These are phyloP conservation scores for Pseudonectria buxi DNA, from an alignment of 2,329 filamentous ascomycete genomes.

Conservation along the genomic window DNA sequence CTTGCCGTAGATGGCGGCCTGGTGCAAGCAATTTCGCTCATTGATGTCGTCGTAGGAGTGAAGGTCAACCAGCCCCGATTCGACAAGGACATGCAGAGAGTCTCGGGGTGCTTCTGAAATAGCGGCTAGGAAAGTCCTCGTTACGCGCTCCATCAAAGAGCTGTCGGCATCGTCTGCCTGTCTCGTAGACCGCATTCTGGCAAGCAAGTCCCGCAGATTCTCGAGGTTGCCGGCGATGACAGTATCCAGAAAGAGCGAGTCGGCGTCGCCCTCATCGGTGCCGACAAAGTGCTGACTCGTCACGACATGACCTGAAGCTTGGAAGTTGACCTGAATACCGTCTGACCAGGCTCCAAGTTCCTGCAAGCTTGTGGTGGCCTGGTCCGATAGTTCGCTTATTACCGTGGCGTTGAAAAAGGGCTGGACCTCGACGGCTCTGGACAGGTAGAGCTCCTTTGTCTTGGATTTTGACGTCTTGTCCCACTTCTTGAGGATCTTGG, in stretches of 20 bases:
- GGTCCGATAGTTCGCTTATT: slow-evolving; percentile 92
- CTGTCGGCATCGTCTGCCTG: slow-evolving; percentile 51
- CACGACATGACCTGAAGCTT: slow-evolving; percentile 56
- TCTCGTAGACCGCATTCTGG: slow-evolving; percentile 54
- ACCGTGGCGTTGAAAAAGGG: slow-evolving; percentile 97
- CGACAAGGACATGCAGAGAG: slow-evolving; percentile 68
- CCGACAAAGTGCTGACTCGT: slow-evolving; percentile 60
- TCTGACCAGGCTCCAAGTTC: slow-evolving; percentile 96
- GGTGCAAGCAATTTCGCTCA: slow-evolving; percentile 90
- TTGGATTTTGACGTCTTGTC: slow-evolving; percentile 99
- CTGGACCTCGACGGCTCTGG: slow-evolving; percentile 91
- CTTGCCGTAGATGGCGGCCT: slow-evolving; percentile 92
- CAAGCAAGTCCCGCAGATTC: slow-evolving; percentile 73
- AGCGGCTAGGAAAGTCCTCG: slow-evolving; percentile 81
- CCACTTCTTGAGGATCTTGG: slow-evolving; percentile 99
- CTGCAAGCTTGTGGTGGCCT: slow-evolving; percentile 91
- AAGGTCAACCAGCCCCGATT: slow-evolving; percentile 79
- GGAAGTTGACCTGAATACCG: slow-evolving; percentile 85
- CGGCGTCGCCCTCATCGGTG: slow-evolving; percentile 83
- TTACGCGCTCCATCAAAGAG: slow-evolving; percentile 66
- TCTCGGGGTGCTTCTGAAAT: slow-evolving; percentile 78
- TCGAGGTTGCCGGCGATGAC: slow-evolving; percentile 75
- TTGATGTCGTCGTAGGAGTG: slow-evolving; percentile 96
- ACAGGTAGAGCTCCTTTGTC: slow-evolving; percentile 95
- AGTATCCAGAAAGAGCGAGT: slow-evolving; percentile 80